Evolutionary conservation across 768 basidiomycete species (phyloP).

Genomic region (Coprinopsis marcescibilis): DNA sequence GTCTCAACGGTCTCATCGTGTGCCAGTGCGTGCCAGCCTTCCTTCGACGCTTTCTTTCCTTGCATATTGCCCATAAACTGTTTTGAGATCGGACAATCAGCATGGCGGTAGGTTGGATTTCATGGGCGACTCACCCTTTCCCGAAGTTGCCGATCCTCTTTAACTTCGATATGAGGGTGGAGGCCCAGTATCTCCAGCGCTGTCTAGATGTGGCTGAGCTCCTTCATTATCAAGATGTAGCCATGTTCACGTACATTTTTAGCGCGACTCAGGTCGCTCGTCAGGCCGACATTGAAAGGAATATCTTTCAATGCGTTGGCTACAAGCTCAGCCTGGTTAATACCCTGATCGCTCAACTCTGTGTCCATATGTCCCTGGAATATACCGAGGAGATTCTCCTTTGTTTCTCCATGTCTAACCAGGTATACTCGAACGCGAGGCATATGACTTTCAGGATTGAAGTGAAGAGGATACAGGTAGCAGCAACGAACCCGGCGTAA

Average conservation of each 20-base stretch:
- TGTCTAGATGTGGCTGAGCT: slow-evolving; percentile 39
- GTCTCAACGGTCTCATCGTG: slow-evolving; percentile 33
- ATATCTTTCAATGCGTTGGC: slow-evolving; percentile 49
- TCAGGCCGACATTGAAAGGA: slow-evolving; percentile 54
- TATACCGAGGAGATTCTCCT: slow-evolving; percentile 54
- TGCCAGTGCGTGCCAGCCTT: slow-evolving; percentile 14
- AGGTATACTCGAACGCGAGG: slow-evolving; percentile 32
- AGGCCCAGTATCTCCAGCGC: slow-evolving; percentile 54
- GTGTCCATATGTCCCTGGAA: slow-evolving; percentile 78
- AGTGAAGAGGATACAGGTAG: too few species aligned
- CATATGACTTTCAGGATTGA: not conserved
- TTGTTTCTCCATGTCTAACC: slow-evolving; percentile 76
- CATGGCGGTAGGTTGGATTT: not conserved
- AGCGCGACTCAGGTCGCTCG: slow-evolving; percentile 71
- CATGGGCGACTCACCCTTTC: slow-evolving; percentile 49
- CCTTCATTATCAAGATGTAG: not conserved
- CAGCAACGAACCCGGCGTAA: too few species aligned
- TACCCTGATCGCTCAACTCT: slow-evolving; percentile 61
- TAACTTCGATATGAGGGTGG: slow-evolving; percentile 42
- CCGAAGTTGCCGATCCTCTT: slow-evolving; percentile 43
- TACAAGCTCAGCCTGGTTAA: slow-evolving; percentile 51
- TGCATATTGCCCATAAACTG: slow-evolving; percentile 64
- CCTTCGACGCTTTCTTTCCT: slow-evolving; percentile 28
- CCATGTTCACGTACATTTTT: slow-evolving; percentile 38
- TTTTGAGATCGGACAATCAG: slow-evolving; percentile 1